phyloP scores from a whole-genome alignment of 805 yeast genomes.

The Gaillardinia entomophila region DNA sequence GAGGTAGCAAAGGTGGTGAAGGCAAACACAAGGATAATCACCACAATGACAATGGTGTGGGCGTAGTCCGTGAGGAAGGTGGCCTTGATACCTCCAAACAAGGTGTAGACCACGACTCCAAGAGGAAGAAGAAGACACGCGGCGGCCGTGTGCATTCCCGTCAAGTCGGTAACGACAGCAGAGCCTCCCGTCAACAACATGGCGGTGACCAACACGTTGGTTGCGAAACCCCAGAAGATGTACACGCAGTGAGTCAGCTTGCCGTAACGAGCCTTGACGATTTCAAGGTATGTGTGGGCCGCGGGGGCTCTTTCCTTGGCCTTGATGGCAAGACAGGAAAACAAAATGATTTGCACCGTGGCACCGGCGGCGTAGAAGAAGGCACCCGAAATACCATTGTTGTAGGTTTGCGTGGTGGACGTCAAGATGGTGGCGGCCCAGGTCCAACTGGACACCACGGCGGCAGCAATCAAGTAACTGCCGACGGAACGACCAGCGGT shows the following conservation, averaged over 20 bases:
- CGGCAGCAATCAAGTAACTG: slow-evolving; percentile 79
- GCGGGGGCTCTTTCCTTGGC: slow-evolving; percentile 86
- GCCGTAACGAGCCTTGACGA: slow-evolving; percentile 78
- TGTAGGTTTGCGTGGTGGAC: slow-evolving; percentile 73
- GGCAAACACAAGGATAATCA: slow-evolving; percentile 69
- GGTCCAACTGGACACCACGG: slow-evolving; percentile 93
- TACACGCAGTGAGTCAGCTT: slow-evolving; percentile 61
- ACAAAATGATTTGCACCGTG: slow-evolving; percentile 77
- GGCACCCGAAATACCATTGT: slow-evolving; percentile 72
- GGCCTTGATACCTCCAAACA: slow-evolving; percentile 42
- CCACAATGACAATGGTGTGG: slow-evolving; percentile 54
- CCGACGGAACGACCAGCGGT: slow-evolving; percentile 90
- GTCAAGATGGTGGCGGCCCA: slow-evolving; percentile 61
- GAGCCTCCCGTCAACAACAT: slow-evolving; percentile 91
- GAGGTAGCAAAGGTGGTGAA: slow-evolving; percentile 74
- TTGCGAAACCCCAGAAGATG: slow-evolving; percentile 77
- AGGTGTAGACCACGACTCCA: slow-evolving; percentile 51
- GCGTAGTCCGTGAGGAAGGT: slow-evolving; percentile 41
- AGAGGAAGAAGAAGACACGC: slow-evolving; percentile 78
- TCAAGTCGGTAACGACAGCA: slow-evolving; percentile 71
- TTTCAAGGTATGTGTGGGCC: slow-evolving; percentile 88
- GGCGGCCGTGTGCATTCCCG: slow-evolving; percentile 81
- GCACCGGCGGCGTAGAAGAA: slow-evolving; percentile 90
- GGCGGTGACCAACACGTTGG: slow-evolving; percentile 86
- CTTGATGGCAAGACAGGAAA: slow-evolving; percentile 83